phyloP scores from a whole-genome alignment of 1,284 basidiomycete genomes.

The Ceratobasidium sp. region DNA sequence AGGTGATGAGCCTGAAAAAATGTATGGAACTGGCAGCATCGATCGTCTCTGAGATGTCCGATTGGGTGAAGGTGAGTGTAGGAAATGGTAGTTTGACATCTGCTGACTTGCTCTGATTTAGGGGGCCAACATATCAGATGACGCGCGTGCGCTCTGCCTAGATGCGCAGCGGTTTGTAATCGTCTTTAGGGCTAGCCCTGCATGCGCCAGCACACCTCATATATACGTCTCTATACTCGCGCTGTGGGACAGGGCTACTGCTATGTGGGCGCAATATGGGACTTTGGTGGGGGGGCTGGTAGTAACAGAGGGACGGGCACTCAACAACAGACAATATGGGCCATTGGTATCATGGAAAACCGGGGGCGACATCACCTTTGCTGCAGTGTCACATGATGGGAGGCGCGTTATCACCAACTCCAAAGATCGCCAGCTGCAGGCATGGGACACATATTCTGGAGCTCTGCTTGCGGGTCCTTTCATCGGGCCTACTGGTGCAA shows the following conservation, averaged over 20 bases:
- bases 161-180: conserved; percentile 6
- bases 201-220: conserved; percentile 11
- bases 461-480: background rate
- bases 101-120: background rate
- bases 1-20: conserved; percentile 18
- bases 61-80: background rate
- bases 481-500: too few species aligned
- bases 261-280: too few species aligned
- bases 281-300: too few species aligned
- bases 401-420: background rate
- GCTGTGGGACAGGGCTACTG: background rate
- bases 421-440: background rate
- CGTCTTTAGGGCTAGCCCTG: background rate
- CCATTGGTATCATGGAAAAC: background rate
- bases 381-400: background rate
- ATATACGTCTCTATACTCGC: conserved; percentile 27
- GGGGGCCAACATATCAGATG: background rate
- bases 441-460: background rate
- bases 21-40: background rate
- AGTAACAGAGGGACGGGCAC: background rate
- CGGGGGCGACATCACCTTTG: background rate
- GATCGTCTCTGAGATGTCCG: background rate
- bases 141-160: background rate
- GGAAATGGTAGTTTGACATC: background rate
- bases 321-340: background rate